Evolutionary conservation across 2,329 filamentous ascomycete genomes (phyloP).

Genomic region (Ceratocystis alfenasii): DNA sequence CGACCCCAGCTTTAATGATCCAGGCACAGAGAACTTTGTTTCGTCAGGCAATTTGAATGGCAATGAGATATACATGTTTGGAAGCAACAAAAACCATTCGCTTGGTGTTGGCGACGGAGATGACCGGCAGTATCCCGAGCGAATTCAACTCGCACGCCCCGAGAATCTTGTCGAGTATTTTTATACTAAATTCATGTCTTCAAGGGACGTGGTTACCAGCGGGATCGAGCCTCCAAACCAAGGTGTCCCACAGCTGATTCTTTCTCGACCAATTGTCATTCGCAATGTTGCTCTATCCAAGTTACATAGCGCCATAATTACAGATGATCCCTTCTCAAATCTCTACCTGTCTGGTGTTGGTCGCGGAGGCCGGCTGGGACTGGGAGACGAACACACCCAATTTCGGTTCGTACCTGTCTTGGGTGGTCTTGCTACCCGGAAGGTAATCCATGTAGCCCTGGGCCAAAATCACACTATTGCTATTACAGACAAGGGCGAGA

Average conservation of each 20-base stretch:
- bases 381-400: constrained; percentile 78
- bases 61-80: constrained; percentile 86
- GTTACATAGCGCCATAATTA: constrained; percentile 78
- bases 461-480: constrained; percentile 88
- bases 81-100: constrained; percentile 90
- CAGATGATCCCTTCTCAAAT: constrained; percentile 76
- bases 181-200: constrained; percentile 47
- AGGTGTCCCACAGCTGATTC: constrained; percentile 61
- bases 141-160: constrained; percentile 63
- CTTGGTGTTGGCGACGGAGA: constrained; percentile 92
- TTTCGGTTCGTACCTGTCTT: constrained; percentile 79
- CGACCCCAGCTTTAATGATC: constrained; percentile 29
- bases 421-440: constrained; percentile 61
- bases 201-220: neutral
- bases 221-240: constrained; percentile 26
- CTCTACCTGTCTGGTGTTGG: constrained; percentile 89
- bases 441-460: constrained; percentile 63
- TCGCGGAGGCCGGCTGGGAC: constrained; percentile 74
- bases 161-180: constrained; percentile 64
- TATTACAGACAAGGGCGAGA: constrained; percentile 71
- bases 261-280: constrained; percentile 59
- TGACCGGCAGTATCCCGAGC: constrained; percentile 85
- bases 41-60: constrained; percentile 34
- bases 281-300: constrained; percentile 83
- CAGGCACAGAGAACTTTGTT: neutral